Base-by-base conservation (phyloP, 495 filamentous ascomycete species). In the Neurospora sp. region DNA sequence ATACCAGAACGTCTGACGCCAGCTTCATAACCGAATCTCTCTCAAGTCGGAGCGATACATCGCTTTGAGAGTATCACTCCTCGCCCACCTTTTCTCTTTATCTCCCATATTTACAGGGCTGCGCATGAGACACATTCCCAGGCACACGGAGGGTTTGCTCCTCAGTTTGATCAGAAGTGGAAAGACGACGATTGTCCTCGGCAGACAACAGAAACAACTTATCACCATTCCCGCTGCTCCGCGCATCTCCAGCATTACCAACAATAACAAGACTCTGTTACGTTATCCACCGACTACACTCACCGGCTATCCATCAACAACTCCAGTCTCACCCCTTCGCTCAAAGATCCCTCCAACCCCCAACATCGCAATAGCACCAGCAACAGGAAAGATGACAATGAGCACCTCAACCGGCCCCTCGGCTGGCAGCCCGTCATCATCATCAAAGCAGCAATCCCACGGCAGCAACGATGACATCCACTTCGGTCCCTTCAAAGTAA, bases 401-500 rank as follows among this genome's bases (percentile, higher is more conserved):
- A 66, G 54, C 54, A 66, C 54, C 27, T 66, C 54, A 6, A 8
- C 54, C 54, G 20, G 27, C 10, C 20, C 48, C 11, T 27, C 46
- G 4, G 1, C 20, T 5, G 9, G n/a, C 20, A 12, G 8, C 20
- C 18, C 44, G 18, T 8, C 38, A 35, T 69, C 6, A 70, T 9
- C 27, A 48, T 44, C 40, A 5, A 14, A 71, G 2, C 39, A 35
- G 40, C 37, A 70, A 72, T 54, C 20, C 42, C 7, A 23, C 9
- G 9, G 10, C 54, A 12, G 10, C 54, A 12, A 62, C 23, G 12
- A 31, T 16, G 54, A 83, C 39, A 83, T 92, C 71, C 82, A 88
- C 80, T 92, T 92, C 73, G 90, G 89, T 23, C 83, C 86, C 16
- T 92, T 90, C 74, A 83, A 90, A 27, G 89, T 92, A 69, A 91